phyloP scores from a whole-genome alignment of 768 basidiomycete species.

The Terana coerulea region DNA sequence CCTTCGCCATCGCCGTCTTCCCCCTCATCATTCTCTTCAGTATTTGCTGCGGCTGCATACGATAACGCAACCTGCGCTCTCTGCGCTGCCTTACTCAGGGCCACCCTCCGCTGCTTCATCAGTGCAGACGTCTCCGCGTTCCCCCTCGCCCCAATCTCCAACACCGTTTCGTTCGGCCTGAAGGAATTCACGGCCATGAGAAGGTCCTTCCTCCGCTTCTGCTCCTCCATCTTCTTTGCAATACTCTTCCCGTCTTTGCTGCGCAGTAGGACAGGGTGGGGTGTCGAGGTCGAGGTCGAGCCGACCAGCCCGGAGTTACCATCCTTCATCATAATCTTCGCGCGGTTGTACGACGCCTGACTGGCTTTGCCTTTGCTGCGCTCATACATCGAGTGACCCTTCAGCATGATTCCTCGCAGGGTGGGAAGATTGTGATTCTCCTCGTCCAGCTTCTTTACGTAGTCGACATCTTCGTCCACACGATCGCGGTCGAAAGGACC shows the following conservation, averaged over 20 bases:
- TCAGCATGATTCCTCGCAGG: slow-evolving; percentile 78
- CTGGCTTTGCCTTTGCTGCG: slow-evolving; percentile 90
- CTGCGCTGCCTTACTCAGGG: slow-evolving; percentile 61
- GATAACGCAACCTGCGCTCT: slow-evolving; percentile 37
- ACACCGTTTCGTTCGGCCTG: slow-evolving; percentile 83
- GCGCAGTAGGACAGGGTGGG: slow-evolving; percentile 67
- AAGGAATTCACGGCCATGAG: slow-evolving; percentile 78
- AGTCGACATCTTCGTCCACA: slow-evolving; percentile 84
- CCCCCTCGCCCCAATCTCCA: slow-evolving; percentile 82
- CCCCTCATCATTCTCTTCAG: slow-evolving; percentile 32
- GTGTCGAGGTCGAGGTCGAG: slow-evolving; percentile 54
- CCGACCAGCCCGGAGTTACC: slow-evolving; percentile 68
- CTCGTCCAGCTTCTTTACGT: slow-evolving; percentile 62
- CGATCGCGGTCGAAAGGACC: slow-evolving; percentile 78
- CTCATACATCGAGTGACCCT: slow-evolving; percentile 93
- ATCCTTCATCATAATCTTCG: slow-evolving; percentile 78
- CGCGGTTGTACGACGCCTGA: slow-evolving; percentile 77
- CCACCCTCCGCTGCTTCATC: slow-evolving; percentile 87
- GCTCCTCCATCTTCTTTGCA: slow-evolving; percentile 36
- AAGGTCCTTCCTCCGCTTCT: slow-evolving; percentile 59
- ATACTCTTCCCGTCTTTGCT: slow-evolving; percentile 30
- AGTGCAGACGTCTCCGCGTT: slow-evolving; percentile 56
- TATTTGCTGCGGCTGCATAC: slow-evolving; percentile 30
- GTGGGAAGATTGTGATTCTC: slow-evolving; percentile 59
- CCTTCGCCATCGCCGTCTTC: slow-evolving; percentile 28